Conservation (phyloP, 1,139 yeast species). For the Hansenula anomala region DNA sequence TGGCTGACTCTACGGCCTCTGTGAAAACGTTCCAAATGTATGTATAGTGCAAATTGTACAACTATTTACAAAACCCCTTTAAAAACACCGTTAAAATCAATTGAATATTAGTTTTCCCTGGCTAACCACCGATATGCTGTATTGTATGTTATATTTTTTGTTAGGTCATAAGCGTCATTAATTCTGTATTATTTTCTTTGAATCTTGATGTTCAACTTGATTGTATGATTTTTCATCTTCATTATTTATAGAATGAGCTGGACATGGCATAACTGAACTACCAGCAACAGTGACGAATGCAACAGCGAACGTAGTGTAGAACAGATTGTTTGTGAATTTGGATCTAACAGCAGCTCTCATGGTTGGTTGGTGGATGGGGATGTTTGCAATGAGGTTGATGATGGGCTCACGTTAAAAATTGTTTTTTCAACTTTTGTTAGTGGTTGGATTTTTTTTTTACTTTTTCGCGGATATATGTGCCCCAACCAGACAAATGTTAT, state of each 20-base stretch:
- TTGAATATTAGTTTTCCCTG: no score
- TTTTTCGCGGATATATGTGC: background rate
- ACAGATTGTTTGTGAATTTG: constrained; percentile 30
- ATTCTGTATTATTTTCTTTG: constrained; percentile 2
- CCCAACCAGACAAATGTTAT: no score
- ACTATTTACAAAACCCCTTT: no score
- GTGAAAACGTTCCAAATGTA: no score
- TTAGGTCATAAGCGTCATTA: background rate
- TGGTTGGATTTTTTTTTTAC: background rate
- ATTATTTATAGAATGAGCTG: constrained; percentile 34
- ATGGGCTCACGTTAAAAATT: no score
- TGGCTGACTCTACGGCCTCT: no score
- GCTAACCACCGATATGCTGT: background rate
- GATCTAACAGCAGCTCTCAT: constrained; percentile 33
- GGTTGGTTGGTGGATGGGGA: no score
- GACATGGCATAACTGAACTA: constrained; percentile 35
- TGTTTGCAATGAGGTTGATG: no score
- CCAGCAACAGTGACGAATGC: constrained; percentile 36
- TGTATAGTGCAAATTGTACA: no score
- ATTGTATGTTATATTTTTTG: background rate
- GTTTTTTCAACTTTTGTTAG: background rate
- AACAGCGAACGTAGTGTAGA: constrained; percentile 33
- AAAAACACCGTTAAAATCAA: no score
- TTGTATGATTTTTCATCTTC: constrained; percentile 23
- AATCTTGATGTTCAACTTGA: constrained; percentile 5